Percentiles rank a stretch among this genome's conserved stretches.
Conservation (phyloP, 129 eudicot genomes). For the Flaveria brownii region DNA sequence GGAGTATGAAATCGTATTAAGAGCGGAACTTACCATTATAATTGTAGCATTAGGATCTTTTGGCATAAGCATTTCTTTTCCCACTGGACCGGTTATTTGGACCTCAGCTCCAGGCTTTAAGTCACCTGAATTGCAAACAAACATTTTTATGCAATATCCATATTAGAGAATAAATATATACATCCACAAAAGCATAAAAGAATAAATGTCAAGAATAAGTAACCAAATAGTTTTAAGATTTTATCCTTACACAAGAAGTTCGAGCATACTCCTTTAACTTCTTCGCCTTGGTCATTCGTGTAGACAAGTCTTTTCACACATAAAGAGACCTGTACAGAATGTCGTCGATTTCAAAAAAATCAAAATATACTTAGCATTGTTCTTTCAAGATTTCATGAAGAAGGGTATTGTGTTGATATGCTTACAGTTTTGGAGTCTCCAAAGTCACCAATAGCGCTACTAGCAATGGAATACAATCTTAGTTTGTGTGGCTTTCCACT, state of each 20-base stretch:
- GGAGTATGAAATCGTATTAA: neutral
- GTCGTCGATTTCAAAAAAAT: slow-evolving; percentile 11
- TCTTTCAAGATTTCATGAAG: neutral
- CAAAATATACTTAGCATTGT: neutral
- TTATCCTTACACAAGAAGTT: slow-evolving; percentile 84
- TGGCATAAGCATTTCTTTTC: slow-evolving; percentile 99
- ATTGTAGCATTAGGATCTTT: slow-evolving; percentile 95
- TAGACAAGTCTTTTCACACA: slow-evolving; percentile 96
- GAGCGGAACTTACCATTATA: slow-evolving; percentile 60
- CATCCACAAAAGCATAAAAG: neutral
- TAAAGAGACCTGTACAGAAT: slow-evolving; percentile 69
- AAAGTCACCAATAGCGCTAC: slow-evolving; percentile 98
- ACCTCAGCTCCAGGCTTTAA: slow-evolving; percentile 87
- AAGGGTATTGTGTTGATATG: neutral
- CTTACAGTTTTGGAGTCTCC: slow-evolving; percentile 97
- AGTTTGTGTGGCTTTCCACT: slow-evolving; percentile 98
- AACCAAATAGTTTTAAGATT: neutral
- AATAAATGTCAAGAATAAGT: neutral
- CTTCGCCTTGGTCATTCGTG: slow-evolving; percentile 89
- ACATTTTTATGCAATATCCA: slow-evolving; percentile 8
- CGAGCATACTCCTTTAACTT: slow-evolving; percentile 98
- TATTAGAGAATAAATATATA: neutral
- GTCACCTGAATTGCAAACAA: slow-evolving; percentile 61
- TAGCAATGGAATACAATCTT: slow-evolving; percentile 96
- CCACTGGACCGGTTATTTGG: slow-evolving; percentile 93